Conservation (phyloP, 2,329 filamentous ascomycete species). For the Sarocladium oryzae region DNA sequence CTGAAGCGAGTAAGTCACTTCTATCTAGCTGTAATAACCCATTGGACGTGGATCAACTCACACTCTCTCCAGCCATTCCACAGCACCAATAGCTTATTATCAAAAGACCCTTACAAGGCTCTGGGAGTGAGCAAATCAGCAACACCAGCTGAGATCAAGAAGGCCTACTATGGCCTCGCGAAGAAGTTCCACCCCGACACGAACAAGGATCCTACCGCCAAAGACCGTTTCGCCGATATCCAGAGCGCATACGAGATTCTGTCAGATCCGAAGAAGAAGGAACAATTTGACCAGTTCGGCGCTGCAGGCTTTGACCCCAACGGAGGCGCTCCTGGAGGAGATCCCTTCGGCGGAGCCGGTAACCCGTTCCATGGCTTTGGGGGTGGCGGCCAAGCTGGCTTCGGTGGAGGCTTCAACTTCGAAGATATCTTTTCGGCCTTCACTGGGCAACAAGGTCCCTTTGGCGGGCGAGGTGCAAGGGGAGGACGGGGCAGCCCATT, state of each 20-base stretch:
- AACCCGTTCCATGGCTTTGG: constrained; percentile 57
- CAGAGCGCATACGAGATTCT: constrained; percentile 92
- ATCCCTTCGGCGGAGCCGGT: constrained; percentile 57
- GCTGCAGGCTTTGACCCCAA: constrained; percentile 79
- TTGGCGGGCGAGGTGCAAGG: constrained; percentile 45
- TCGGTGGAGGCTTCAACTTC: constrained; percentile 83
- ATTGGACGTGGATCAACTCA: constrained; percentile 4
- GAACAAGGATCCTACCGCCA: constrained; percentile 89
- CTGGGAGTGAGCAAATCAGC: constrained; percentile 80
- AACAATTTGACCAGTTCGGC: constrained; percentile 87
- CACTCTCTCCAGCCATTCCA: constrained; percentile 46
- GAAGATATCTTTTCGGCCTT: constrained; percentile 94
- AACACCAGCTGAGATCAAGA: constrained; percentile 87
- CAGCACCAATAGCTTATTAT: constrained; percentile 46
- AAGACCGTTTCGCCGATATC: constrained; percentile 90
- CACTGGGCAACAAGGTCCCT: constrained; percentile 48
- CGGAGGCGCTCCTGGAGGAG: constrained; percentile 52
- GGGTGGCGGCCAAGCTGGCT: constrained; percentile 53
- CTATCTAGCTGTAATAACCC: neutral
- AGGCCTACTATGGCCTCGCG: constrained; percentile 93
- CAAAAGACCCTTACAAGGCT: constrained; percentile 78
- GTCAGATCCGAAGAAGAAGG: constrained; percentile 86
- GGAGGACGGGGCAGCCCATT: constrained; percentile 59
- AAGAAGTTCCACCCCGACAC: constrained; percentile 98
- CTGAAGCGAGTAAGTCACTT: constrained; percentile 15